phyloP scores from a whole-genome alignment of 2,329 filamentous ascomycete genomes.

The Arthrobotrys pseudoclavata region DNA sequence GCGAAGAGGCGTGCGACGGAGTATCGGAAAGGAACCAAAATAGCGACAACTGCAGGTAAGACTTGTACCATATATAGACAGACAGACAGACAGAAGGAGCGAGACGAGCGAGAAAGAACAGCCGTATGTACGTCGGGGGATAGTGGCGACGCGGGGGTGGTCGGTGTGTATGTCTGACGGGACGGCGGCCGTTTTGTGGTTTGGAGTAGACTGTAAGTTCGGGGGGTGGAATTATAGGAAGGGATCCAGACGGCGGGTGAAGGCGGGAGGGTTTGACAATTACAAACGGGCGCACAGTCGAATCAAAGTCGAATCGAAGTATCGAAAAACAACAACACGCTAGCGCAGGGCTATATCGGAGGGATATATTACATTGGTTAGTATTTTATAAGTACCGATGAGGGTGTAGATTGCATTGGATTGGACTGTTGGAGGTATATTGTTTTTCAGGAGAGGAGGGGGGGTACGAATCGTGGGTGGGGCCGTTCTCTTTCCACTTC shows the following conservation, averaged over 20 bases:
- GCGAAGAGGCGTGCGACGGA: slow-evolving; percentile 7
- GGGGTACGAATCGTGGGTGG: not conserved
- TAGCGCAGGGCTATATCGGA: slow-evolving; percentile 19
- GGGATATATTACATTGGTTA: slow-evolving; percentile 1
- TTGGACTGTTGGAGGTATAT: slow-evolving; percentile 5
- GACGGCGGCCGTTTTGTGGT: not conserved
- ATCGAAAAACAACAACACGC: slow-evolving; percentile 20
- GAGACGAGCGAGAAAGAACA: slow-evolving; percentile 30
- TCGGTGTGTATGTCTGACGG: not conserved
- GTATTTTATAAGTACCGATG: not conserved
- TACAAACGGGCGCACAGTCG: slow-evolving; percentile 15
- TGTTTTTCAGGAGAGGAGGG: slow-evolving; percentile 11
- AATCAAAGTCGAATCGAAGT: not conserved
- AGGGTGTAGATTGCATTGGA: not conserved
- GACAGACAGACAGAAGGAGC: slow-evolving; percentile 30
- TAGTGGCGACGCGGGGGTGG: slow-evolving; percentile 44
- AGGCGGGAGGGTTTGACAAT: slow-evolving; percentile 46
- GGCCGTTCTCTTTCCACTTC: not conserved
- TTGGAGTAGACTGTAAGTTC: not conserved
- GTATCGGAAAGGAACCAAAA: slow-evolving; percentile 13
- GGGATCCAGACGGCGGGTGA: slow-evolving; percentile 41
- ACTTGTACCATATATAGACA: slow-evolving; percentile 29
- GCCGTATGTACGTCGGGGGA: slow-evolving; percentile 7
- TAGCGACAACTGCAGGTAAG: slow-evolving; percentile 10
- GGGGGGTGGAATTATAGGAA: slow-evolving; percentile 33